These are phyloP conservation scores for Astragalus membranaceus DNA, from an alignment of 306 rosid species.

Conservation along the genomic window DNA sequence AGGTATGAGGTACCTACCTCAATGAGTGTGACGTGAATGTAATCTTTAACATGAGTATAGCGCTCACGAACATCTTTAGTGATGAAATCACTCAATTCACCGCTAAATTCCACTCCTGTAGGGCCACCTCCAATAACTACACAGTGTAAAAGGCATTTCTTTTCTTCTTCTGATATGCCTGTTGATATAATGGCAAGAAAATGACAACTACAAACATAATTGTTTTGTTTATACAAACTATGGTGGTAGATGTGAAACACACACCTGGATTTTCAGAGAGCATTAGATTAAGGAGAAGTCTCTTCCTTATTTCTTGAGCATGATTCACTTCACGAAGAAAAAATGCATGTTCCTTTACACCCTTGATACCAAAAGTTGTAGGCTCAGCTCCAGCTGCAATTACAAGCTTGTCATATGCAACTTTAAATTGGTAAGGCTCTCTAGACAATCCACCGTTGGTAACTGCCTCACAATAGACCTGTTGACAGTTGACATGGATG, in stretches of 20 bases:
- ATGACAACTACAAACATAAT: not conserved
- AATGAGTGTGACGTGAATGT: conserved; percentile 73
- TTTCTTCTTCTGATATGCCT: conserved; percentile 88
- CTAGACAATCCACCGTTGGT: conserved; percentile 42
- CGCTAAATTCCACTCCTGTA: conserved; percentile 95
- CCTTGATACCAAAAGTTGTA: conserved; percentile 82
- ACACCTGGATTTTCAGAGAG: conserved; percentile 85
- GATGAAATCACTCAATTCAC: conserved; percentile 95
- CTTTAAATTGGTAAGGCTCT: conserved; percentile 78
- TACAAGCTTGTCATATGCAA: conserved; percentile 92
- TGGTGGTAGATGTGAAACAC: not conserved
- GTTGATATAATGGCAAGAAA: conserved; percentile 14
- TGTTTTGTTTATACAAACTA: not conserved
- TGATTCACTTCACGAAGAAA: conserved; percentile 92
- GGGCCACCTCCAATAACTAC: conserved; percentile 98
- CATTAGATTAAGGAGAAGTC: conserved; percentile 84
- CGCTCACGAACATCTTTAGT: conserved; percentile 66
- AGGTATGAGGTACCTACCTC: conserved; percentile 93
- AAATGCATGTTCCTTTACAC: conserved; percentile 77
- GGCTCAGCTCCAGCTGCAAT: conserved; percentile 93
- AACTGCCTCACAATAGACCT: conserved; percentile 77
- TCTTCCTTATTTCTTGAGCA: conserved; percentile 94
- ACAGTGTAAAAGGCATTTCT: conserved; percentile 76
- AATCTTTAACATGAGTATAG: conserved; percentile 67
- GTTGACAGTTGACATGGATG: conserved; percentile 15